Evolutionary conservation across 2,329 filamentous ascomycete genomes (phyloP).

Genomic region (Aspergillus hortae): DNA sequence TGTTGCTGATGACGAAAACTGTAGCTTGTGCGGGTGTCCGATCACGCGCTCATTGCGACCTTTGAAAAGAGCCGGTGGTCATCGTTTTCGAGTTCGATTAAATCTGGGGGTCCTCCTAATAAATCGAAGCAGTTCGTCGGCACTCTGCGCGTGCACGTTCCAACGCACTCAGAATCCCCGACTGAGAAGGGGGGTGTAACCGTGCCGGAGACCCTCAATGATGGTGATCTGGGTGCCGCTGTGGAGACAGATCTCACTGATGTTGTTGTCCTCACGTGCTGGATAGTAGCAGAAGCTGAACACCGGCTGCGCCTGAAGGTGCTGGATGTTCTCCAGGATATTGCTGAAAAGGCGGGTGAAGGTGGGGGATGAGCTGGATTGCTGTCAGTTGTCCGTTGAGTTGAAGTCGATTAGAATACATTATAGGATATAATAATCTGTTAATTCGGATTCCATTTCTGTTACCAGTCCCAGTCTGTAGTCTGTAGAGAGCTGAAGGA

Average conservation of each 20-base stretch:
- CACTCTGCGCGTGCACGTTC: neutral
- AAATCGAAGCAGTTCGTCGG: slow-evolving; percentile 3
- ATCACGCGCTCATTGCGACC: slow-evolving; percentile 7
- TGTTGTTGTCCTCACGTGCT: slow-evolving; percentile 5
- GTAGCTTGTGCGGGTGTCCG: slow-evolving; percentile 7
- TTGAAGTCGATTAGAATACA: neutral
- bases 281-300: slow-evolving; percentile 9
- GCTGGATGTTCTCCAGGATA: slow-evolving; percentile 4
- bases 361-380: neutral
- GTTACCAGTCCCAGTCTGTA: too few relatives aligned
- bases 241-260: neutral
- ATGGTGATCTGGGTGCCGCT: too few relatives aligned
- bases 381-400: neutral
- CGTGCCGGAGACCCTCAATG: neutral
- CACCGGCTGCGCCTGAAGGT: slow-evolving; percentile 7
- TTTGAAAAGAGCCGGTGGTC: slow-evolving; percentile 6
- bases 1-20: too few relatives aligned
- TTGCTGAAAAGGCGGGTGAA: slow-evolving; percentile 2
- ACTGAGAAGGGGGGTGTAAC: neutral
- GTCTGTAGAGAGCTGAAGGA: too few relatives aligned
- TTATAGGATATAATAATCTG: neutral
- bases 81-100: slow-evolving; percentile 1
- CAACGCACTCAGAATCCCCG: neutral
- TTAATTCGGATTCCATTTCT: too few relatives aligned
- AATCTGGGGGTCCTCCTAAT: slow-evolving; percentile 4